These are phyloP conservation scores for Exophiala spinifera DNA, from an alignment of 2,329 filamentous ascomycete genomes.

Conservation along the genomic window DNA sequence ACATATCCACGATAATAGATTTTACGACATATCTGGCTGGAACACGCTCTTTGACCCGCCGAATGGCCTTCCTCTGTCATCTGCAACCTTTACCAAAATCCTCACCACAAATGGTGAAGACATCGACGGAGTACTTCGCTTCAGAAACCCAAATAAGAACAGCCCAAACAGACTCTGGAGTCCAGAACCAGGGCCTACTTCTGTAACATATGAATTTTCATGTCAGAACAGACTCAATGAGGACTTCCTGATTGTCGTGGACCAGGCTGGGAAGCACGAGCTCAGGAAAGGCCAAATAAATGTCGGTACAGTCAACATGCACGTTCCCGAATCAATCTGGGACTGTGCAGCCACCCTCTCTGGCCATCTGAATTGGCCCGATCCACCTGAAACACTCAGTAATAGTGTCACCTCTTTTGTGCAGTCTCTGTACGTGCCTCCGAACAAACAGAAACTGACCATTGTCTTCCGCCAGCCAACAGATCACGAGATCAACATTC, in stretches of 20 bases:
- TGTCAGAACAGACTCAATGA: slow-evolving; percentile 35
- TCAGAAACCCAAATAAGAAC: slow-evolving; percentile 29
- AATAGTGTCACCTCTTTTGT: slow-evolving; percentile 34
- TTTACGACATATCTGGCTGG: slow-evolving; percentile 31
- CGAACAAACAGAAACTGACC: slow-evolving; percentile 29
- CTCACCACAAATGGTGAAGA: slow-evolving; percentile 42
- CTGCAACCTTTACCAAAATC: slow-evolving; percentile 37
- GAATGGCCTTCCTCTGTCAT: slow-evolving; percentile 2
- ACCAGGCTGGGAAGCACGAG: slow-evolving; percentile 33
- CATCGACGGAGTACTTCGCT: slow-evolving; percentile 38
- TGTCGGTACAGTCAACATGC: slow-evolving; percentile 39
- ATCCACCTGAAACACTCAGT: slow-evolving; percentile 29
- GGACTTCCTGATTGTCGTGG: slow-evolving; percentile 34
- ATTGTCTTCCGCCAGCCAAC: slow-evolving; percentile 32
- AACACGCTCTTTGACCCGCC: slow-evolving; percentile 33
- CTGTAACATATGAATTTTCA: slow-evolving; percentile 40
- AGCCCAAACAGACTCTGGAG: slow-evolving; percentile 10
- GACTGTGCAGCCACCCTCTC: slow-evolving; percentile 37
- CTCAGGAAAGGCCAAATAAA: slow-evolving; percentile 30
- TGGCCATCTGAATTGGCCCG: slow-evolving; percentile 30
- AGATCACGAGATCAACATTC: slow-evolving; percentile 22
- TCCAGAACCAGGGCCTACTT: slow-evolving; percentile 4
- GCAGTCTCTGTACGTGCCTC: slow-evolving; percentile 36
- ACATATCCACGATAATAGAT: slow-evolving; percentile 10
- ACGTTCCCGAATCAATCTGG: slow-evolving; percentile 40